These are phyloP conservation scores for Arthrobotrys sinensis DNA, from an alignment of 2,329 filamentous ascomycete species.

Conservation along the genomic window DNA sequence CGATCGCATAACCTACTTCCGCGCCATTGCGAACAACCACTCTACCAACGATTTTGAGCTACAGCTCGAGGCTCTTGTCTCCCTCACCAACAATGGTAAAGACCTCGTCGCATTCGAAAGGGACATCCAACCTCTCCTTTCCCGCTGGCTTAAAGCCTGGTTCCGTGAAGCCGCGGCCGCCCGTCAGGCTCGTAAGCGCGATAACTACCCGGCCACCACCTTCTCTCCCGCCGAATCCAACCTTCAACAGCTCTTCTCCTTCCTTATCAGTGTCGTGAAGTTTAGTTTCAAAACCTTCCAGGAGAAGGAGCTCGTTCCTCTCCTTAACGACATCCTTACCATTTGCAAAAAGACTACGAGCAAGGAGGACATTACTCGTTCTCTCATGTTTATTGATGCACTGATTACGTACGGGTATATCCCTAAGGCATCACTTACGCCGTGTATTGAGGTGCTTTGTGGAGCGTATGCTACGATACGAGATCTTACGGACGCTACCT, in stretches of 20 bases:
- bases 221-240: slow-evolving; percentile 73
- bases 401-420: slow-evolving; percentile 81
- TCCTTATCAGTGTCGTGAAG: slow-evolving; percentile 79
- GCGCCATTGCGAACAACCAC: slow-evolving; percentile 73
- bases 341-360: slow-evolving; percentile 79
- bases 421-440: slow-evolving; percentile 75
- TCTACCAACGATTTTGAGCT: slow-evolving; percentile 77
- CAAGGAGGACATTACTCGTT: slow-evolving; percentile 77
- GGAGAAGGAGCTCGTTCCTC: slow-evolving; percentile 74
- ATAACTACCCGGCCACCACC: slow-evolving; percentile 66
- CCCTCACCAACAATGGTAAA: slow-evolving; percentile 76
- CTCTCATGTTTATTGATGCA: slow-evolving; percentile 78
- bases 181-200: slow-evolving; percentile 70
- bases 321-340: slow-evolving; percentile 76
- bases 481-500: slow-evolving; percentile 75
- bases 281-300: slow-evolving; percentile 81
- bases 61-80: slow-evolving; percentile 76
- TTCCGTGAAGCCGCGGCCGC: slow-evolving; percentile 73
- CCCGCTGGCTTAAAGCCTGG: slow-evolving; percentile 73
- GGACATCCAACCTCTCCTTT: slow-evolving; percentile 76
- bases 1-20: slow-evolving; percentile 78
- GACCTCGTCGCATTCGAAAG: slow-evolving; percentile 78
- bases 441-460: slow-evolving; percentile 79
- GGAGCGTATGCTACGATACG: slow-evolving; percentile 79
- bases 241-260: slow-evolving; percentile 76